phyloP scores from a whole-genome alignment of 257 asterid species.

The Solanum clarkiae region DNA sequence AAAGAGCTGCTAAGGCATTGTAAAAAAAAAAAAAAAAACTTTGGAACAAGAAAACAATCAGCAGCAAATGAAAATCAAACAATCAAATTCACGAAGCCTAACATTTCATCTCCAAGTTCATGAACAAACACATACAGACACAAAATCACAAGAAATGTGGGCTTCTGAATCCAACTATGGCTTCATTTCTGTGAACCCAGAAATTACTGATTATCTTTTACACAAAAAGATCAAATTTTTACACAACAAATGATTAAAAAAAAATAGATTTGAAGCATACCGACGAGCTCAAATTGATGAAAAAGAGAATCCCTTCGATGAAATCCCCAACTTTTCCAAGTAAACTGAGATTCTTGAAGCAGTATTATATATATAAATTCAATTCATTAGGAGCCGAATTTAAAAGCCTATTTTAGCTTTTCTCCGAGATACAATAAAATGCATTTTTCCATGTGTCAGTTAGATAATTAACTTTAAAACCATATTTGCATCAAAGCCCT shows the following conservation, averaged over 20 bases:
- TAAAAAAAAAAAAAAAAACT: neutral
- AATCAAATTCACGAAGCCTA: neutral
- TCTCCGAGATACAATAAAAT: neutral
- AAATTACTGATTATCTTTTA: neutral
- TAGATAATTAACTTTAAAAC: neutral
- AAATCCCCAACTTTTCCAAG: neutral
- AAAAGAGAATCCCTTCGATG: constrained; percentile 4
- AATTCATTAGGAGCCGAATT: neutral
- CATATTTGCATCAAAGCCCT: neutral
- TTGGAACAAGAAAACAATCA: neutral
- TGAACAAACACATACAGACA: neutral
- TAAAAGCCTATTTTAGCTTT: neutral
- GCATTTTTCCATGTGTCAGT: neutral
- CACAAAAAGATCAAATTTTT: neutral
- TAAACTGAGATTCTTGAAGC: neutral
- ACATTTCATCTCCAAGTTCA: neutral
- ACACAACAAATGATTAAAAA: neutral
- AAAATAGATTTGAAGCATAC: constrained; percentile 3
- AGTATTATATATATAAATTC: neutral
- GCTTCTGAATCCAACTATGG: neutral
- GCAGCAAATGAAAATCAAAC: neutral
- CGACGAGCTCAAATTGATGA: neutral
- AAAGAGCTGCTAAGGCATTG: neutral
- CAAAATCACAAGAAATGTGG: neutral
- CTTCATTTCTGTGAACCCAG: neutral